These are phyloP conservation scores for Bacidia rubella DNA, from an alignment of 495 filamentous ascomycete species.

Conservation along the genomic window DNA sequence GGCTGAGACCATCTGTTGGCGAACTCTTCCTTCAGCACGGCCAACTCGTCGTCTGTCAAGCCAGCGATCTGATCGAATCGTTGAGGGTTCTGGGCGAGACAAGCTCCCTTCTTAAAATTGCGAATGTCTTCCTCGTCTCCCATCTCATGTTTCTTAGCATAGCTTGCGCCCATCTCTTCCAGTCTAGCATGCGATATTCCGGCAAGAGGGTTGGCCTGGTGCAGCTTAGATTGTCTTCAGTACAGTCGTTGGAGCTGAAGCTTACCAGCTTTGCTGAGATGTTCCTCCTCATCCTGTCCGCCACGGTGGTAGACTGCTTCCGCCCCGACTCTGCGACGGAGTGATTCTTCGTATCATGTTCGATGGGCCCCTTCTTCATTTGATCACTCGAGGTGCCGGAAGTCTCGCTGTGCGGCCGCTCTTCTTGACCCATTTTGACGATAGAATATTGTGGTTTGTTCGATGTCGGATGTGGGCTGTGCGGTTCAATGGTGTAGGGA, in stretches of 20 bases:
- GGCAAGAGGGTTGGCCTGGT: slow-evolving; percentile 47
- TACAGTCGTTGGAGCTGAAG: too few species aligned
- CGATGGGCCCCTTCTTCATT: slow-evolving; percentile 3
- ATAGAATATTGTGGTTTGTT: not conserved
- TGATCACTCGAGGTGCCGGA: slow-evolving; percentile 1
- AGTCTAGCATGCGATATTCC: slow-evolving; percentile 48
- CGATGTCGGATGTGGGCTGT: not conserved
- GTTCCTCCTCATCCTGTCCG: slow-evolving; percentile 38
- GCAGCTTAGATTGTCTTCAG: not conserved
- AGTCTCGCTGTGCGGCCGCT: not conserved
- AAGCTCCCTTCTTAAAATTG: slow-evolving; percentile 59
- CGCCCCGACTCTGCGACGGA: slow-evolving; percentile 4
- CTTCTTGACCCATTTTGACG: not conserved
- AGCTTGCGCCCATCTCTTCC: slow-evolving; percentile 47
- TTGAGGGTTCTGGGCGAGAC: slow-evolving; percentile 48
- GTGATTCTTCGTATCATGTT: slow-evolving; percentile 12
- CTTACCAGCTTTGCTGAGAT: slow-evolving; percentile 43
- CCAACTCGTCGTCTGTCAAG: slow-evolving; percentile 42
- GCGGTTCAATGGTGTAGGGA: not conserved
- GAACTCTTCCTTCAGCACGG: slow-evolving; percentile 47
- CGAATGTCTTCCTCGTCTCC: slow-evolving; percentile 47
- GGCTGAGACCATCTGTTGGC: slow-evolving; percentile 64
- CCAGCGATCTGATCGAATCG: slow-evolving; percentile 39
- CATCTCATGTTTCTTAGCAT: slow-evolving; percentile 49
- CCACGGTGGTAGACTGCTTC: slow-evolving; percentile 17